phyloP scores from a whole-genome alignment of 1,139 yeast species.

The Yarrowia galli region DNA sequence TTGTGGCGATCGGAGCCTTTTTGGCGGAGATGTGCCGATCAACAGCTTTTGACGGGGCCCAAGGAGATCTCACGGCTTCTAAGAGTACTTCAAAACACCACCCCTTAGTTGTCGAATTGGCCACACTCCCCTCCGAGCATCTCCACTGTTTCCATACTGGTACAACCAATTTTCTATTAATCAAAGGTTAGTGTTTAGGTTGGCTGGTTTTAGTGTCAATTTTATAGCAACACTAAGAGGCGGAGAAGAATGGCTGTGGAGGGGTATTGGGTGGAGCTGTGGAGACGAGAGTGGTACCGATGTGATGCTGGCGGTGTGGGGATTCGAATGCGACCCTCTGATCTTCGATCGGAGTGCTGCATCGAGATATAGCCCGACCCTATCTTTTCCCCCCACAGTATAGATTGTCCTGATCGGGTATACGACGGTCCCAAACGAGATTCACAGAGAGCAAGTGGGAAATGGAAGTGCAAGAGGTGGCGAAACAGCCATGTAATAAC shows the following conservation, averaged over 20 bases:
- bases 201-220: constrained; percentile 9
- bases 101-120: too few species aligned
- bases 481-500: too few species aligned
- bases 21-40: background rate
- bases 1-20: background rate
- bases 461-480: too few species aligned
- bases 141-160: background rate
- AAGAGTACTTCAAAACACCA: too few species aligned
- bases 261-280: background rate
- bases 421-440: constrained; percentile 13
- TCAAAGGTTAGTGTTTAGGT: background rate
- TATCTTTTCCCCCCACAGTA: too few species aligned
- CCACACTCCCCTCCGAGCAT: background rate
- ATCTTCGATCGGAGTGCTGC: background rate
- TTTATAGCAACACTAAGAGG: constrained; percentile 6
- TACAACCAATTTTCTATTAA: too few species aligned
- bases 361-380: background rate
- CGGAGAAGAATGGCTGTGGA: background rate
- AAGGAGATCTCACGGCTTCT: too few species aligned
- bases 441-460: constrained; percentile 21
- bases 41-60: background rate
- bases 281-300: background rate
- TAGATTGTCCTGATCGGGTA: constrained; percentile 19
- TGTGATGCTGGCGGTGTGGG: background rate
- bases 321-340: background rate